Evolutionary conservation across 768 basidiomycete species (phyloP).

Genomic region (Lactifluus subvellereus): DNA sequence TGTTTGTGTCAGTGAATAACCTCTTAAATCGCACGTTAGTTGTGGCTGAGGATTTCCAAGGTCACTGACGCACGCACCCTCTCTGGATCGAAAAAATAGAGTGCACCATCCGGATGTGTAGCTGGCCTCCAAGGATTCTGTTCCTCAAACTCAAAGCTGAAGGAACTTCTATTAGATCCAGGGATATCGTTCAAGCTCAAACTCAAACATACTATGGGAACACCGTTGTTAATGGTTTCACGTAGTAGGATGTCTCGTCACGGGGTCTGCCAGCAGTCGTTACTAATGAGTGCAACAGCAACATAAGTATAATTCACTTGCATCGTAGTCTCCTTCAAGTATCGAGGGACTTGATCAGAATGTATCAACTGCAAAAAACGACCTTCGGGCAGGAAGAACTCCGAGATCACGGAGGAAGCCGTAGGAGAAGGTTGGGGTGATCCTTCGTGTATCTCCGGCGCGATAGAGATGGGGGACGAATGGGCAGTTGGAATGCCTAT

Average conservation of each 20-base stretch:
- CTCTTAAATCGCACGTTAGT: too few relatives aligned
- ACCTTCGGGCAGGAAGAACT: neutral
- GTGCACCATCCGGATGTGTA: too few relatives aligned
- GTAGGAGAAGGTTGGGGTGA: neutral
- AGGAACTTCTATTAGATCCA: too few relatives aligned
- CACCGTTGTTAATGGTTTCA: neutral
- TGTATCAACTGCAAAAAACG: conserved; percentile 3
- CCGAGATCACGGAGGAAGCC: neutral
- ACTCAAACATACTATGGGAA: conserved; percentile 6
- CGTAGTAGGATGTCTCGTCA: neutral
- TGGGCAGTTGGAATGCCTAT: neutral
- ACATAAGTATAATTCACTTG: too few relatives aligned
- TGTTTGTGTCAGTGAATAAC: too few relatives aligned
- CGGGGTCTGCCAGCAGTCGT: neutral
- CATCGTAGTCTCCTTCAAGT: too few relatives aligned
- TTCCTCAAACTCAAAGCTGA: too few relatives aligned
- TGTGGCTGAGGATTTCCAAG: too few relatives aligned
- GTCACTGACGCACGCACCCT: too few relatives aligned
- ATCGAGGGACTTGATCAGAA: conserved; percentile 14
- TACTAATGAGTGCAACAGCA: too few relatives aligned
- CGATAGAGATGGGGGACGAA: neutral
- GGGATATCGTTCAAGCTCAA: neutral
- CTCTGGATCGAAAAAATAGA: too few relatives aligned
- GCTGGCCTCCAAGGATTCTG: too few relatives aligned
- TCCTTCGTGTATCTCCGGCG: neutral